Evolutionary conservation across 331 rosid genomes (phyloP), one percentile per base, ranked within the genome.

Genomic region (Acacia pycnantha): DNA sequence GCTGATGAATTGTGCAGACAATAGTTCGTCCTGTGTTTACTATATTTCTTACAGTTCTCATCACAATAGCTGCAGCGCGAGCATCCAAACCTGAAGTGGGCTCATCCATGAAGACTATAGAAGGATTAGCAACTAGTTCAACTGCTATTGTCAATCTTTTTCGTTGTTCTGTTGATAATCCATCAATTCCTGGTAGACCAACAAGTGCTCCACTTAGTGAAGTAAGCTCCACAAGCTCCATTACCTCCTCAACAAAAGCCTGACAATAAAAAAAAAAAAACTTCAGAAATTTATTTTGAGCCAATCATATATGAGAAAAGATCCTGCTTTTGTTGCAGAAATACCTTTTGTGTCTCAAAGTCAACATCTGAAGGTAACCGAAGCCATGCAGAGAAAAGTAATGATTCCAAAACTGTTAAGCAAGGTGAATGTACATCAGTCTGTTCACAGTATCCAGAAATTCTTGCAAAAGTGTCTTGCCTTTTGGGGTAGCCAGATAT

Each of bases 361-460:
- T 86, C 87, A 84, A 96, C 97, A 76, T 91, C 95, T 31, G 97
- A 86, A 78, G 97, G 88, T 81, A 96, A 85, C 62, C 99, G 95
- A 85, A 96, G 99, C 98, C 97, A 96, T 56, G 93, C 97, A 86
- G 99, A 96, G 87, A 96, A 96, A 72, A 96, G 79, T 76, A 96
- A 90, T n/a, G 99, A 94, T 82, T 96, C 99, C 89, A 90, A 78
- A 41, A 96, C 90, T 65, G 99, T 96, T 87, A 96, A 90, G 84
- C 99, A 86, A 37, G 99, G 99, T 81, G 99, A 94, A 79, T 96
- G 99, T 76, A 96, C 88, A 86, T 96, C 99, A 79, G 90, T 88
- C 85, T 96, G 99, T 90, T 96, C 99, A 84, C 99, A 96, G 88
- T 96, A 96, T 80, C 99, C 99, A 74, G 99, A 94, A 84, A 96